Conservation (phyloP, 2,329 filamentous ascomycete genomes). For the Hirsutella rhossiliensis region DNA sequence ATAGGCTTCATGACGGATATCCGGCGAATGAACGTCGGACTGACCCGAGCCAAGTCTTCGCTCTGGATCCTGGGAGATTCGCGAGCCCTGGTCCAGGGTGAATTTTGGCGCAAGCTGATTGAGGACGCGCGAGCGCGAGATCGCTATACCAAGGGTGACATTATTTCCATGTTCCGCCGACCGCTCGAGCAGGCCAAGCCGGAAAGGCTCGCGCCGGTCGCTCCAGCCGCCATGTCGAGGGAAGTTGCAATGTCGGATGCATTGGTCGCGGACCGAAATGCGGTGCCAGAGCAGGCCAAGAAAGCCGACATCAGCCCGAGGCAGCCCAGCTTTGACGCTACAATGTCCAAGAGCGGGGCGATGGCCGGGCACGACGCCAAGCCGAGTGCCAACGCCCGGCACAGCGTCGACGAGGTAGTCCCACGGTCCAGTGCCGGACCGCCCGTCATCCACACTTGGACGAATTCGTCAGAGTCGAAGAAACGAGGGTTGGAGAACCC, state of each 20-base stretch:
- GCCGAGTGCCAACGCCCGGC: background rate
- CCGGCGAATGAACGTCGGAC: constrained; percentile 96
- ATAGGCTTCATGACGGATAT: constrained; percentile 99
- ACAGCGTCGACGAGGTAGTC: constrained; percentile 6
- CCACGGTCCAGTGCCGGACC: constrained; percentile 15
- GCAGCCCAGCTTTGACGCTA: background rate
- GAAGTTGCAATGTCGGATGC: constrained; percentile 6
- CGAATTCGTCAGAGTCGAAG: constrained; percentile 17
- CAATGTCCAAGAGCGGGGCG: background rate
- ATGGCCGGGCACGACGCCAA: background rate
- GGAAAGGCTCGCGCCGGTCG: constrained; percentile 1
- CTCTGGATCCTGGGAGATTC: constrained; percentile 95
- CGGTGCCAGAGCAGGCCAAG: background rate
- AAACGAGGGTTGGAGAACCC: constrained; percentile 31
- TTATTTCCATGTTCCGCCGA: constrained; percentile 35
- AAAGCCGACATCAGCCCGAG: background rate
- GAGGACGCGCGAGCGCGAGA: constrained; percentile 65
- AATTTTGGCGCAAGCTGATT: constrained; percentile 84
- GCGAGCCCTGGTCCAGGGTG: constrained; percentile 69
- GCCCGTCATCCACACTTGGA: constrained; percentile 28
- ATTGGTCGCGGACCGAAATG: background rate
- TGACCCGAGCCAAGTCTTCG: constrained; percentile 92
- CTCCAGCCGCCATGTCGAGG: background rate
- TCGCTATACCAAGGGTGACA: constrained; percentile 60
- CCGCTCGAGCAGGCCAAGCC: constrained; percentile 25